Evolutionary conservation across 176 grass and related monocot species (phyloP).

Genomic region (Avena atlantica): DNA sequence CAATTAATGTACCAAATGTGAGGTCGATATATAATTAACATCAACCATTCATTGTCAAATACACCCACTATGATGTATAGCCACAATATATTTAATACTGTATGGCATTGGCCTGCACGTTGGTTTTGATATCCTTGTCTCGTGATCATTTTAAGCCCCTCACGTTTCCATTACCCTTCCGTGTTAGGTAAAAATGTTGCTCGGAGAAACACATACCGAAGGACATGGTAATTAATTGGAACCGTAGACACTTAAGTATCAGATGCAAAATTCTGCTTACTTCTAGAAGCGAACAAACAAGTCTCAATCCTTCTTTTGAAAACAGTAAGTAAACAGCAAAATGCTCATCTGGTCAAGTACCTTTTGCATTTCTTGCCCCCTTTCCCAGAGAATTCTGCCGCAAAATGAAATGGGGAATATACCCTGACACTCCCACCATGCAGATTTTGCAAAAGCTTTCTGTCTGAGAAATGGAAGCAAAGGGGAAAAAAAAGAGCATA

Average conservation of each 20-base stretch:
- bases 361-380: not conserved
- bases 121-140: constrained; percentile 2
- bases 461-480: constrained; percentile 59
- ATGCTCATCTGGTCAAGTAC: constrained; percentile 28
- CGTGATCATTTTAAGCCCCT: constrained; percentile 9
- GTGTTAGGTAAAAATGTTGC: constrained; percentile 31
- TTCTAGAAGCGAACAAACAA: constrained; percentile 34
- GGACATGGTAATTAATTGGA: constrained; percentile 3
- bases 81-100: not conserved
- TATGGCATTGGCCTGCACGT: not conserved
- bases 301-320: not conserved
- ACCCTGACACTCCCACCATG: constrained; percentile 42
- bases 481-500: constrained; percentile 27
- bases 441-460: constrained; percentile 62
- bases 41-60: not conserved
- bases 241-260: constrained; percentile 39
- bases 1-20: too few species aligned
- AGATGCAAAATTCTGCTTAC: constrained; percentile 47
- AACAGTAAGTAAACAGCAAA: not conserved
- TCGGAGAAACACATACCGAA: constrained; percentile 34
- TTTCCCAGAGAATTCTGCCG: constrained; percentile 15
- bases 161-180: constrained; percentile 17
- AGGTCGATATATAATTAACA: too few species aligned
- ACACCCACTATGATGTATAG: too few species aligned
- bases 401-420: constrained; percentile 44